These are phyloP conservation scores for Isatis tinctoria DNA, from an alignment of 345 rosid genomes.

Conservation along the genomic window DNA sequence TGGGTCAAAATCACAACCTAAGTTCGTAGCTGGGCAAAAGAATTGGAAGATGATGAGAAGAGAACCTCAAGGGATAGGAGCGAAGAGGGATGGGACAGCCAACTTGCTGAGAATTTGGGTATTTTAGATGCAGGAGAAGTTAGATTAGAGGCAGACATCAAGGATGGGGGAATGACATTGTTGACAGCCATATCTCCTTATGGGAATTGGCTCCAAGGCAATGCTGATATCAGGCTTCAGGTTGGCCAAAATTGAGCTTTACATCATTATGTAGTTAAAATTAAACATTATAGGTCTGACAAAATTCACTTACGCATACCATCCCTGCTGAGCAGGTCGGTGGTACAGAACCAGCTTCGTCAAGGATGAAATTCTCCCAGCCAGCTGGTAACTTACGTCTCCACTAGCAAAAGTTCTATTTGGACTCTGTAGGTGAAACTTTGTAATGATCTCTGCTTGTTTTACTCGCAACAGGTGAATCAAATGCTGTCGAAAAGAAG, in stretches of 20 bases:
- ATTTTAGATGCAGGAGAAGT: conserved; percentile 94
- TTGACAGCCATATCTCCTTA: conserved; percentile 90
- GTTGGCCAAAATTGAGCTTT: conserved; percentile 31
- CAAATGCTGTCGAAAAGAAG: conserved; percentile 66
- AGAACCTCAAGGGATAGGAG: conserved; percentile 60
- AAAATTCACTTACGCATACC: not conserved
- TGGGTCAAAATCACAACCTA: too few species aligned
- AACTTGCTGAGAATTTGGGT: conserved; percentile 87
- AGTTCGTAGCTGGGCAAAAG: conserved; percentile 77
- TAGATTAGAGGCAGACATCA: conserved; percentile 86
- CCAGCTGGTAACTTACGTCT: conserved; percentile 45
- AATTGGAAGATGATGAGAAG: conserved; percentile 59
- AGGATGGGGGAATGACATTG: conserved; percentile 98
- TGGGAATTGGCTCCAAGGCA: conserved; percentile 90
- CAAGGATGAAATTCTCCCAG: conserved; percentile 54
- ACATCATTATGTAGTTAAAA: not conserved
- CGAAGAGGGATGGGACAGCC: conserved; percentile 89
- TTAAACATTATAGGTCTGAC: not conserved
- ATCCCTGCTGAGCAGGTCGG: conserved; percentile 56
- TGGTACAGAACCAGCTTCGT: conserved; percentile 80
- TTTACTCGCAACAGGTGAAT: conserved; percentile 46
- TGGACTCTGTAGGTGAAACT: not conserved
- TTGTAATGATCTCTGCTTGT: conserved; percentile 21
- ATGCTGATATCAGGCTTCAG: conserved; percentile 91
- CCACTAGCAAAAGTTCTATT: not conserved